These are phyloP conservation scores for Paramecium pentaurelia DNA, from an alignment of 73 alveolate genomes.

Conservation along the genomic window DNA sequence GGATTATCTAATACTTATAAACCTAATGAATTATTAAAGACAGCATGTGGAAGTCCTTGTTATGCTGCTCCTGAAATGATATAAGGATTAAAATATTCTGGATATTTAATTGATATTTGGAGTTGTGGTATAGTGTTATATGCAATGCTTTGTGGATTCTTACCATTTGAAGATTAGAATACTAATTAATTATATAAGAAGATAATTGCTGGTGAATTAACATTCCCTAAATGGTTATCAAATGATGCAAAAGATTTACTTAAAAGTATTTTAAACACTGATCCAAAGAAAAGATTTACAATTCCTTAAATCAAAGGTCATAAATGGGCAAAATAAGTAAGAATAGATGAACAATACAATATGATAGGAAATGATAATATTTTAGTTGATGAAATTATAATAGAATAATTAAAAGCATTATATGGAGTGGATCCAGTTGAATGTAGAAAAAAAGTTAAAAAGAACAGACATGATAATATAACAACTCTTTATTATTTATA, in stretches of 20 bases:
- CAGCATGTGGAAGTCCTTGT: conserved; percentile 99
- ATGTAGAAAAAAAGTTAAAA: not conserved
- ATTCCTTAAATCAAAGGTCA: conserved; percentile 87
- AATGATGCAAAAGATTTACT: conserved; percentile 76
- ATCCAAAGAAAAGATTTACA: conserved; percentile 84
- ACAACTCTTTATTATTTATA: conserved; percentile 23
- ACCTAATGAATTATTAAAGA: conserved; percentile 64
- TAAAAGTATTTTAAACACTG: conserved; percentile 79
- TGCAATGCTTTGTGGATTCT: conserved; percentile 96
- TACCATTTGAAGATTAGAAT: conserved; percentile 96
- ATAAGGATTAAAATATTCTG: conserved; percentile 88
- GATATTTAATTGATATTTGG: conserved; percentile 94
- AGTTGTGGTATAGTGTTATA: conserved; percentile 94
- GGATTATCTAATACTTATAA: conserved; percentile 54
- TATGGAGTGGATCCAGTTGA: not conserved
- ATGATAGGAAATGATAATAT: conserved; percentile 66
- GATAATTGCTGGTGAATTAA: conserved; percentile 67
- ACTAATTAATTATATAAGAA: conserved; percentile 81
- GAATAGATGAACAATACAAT: conserved; percentile 51
- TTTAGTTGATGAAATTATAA: conserved; percentile 35
- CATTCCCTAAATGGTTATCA: conserved; percentile 64
- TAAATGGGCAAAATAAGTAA: conserved; percentile 81
- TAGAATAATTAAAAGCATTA: not conserved
- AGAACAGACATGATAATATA: not conserved
- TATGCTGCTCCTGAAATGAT: conserved; percentile 99